phyloP scores from a whole-genome alignment of 345 rosid genomes.

The Corymbia maculata region DNA sequence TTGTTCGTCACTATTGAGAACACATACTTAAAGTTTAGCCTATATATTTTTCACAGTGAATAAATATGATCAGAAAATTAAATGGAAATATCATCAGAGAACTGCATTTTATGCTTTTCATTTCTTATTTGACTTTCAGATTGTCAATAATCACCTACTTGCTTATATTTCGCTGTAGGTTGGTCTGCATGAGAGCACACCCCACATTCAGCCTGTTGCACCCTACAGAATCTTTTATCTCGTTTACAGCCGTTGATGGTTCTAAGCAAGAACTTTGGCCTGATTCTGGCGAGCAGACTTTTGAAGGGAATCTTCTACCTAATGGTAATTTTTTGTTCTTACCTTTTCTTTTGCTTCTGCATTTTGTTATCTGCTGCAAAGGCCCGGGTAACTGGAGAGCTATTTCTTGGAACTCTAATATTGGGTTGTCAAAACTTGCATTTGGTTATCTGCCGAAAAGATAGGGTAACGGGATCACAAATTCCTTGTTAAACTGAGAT shows the following conservation, averaged over 20 bases:
- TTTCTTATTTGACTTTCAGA: not conserved
- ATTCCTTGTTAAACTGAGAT: not conserved
- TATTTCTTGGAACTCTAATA: not conserved
- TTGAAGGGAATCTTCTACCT: constrained; percentile 55
- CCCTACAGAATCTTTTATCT: constrained; percentile 59
- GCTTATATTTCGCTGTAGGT: constrained; percentile 26
- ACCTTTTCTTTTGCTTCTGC: not conserved
- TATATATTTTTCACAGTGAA: not conserved
- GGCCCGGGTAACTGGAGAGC: not conserved
- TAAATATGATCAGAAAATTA: not conserved
- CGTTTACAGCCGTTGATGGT: constrained; percentile 63
- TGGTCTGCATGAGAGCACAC: constrained; percentile 83
- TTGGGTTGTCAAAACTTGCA: not conserved
- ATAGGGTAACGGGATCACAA: not conserved
- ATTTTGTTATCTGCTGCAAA: not conserved
- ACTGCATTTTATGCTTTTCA: not conserved
- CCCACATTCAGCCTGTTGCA: constrained; percentile 67
- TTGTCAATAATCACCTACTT: not conserved
- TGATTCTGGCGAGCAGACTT: constrained; percentile 43
- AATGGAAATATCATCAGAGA: not conserved
- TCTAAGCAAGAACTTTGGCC: constrained; percentile 80
- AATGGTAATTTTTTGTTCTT: constrained; percentile 29
- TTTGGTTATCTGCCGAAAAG: not conserved
- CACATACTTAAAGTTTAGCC: not conserved
- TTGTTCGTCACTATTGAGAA: not conserved